Conservation (phyloP, 371 early-diverging fungal species). For the Mucor sp. region DNA sequence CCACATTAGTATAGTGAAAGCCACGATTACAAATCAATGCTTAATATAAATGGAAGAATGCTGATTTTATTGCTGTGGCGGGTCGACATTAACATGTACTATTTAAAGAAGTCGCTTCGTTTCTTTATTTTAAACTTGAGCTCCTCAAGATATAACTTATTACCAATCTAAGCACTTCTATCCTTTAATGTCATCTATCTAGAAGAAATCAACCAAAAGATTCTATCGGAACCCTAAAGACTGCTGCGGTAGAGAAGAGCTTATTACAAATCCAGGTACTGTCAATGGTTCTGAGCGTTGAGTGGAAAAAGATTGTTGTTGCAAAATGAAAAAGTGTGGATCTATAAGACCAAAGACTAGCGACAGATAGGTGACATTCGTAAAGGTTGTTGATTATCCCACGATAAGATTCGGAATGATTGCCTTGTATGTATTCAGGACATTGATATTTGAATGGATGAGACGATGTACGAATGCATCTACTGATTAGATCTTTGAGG, state of each 20-base stretch:
- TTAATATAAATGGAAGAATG: neutral
- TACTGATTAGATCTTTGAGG: neutral
- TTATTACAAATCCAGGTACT: neutral
- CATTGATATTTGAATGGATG: neutral
- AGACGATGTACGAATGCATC: neutral
- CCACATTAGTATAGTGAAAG: neutral
- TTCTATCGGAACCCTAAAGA: neutral
- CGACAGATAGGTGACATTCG: neutral
- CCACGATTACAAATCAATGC: neutral
- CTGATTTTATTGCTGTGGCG: neutral
- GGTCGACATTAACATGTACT: neutral
- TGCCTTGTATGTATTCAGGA: neutral
- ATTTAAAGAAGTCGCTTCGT: neutral
- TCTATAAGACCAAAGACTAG: neutral
- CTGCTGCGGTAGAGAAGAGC: neutral
- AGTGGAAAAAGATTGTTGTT: neutral
- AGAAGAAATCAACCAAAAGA: neutral
- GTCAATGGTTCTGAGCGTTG: neutral
- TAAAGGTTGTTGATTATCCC: neutral
- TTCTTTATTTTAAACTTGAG: too few relatives aligned
- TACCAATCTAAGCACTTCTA: neutral
- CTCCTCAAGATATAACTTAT: neutral
- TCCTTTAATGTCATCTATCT: neutral
- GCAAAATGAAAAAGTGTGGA: neutral
- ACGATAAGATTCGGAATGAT: neutral